phyloP scores from a whole-genome alignment of 1,284 basidiomycete genomes.

The Wallemia ichthyophaga region DNA sequence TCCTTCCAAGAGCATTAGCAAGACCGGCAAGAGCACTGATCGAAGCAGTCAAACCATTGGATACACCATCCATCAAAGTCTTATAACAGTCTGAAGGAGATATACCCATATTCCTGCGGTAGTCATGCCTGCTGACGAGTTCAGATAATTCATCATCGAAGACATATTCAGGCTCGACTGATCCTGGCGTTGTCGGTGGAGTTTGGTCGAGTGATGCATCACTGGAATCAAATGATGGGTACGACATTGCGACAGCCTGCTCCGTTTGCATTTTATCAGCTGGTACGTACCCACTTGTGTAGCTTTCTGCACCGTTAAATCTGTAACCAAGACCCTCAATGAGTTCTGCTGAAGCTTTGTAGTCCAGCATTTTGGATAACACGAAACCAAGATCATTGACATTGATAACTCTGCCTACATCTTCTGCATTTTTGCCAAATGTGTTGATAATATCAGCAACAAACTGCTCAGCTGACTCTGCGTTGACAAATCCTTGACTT shows the following conservation, averaged over 20 bases:
- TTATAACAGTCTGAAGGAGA: conserved; percentile 12
- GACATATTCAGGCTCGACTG: not conserved
- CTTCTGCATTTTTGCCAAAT: not conserved
- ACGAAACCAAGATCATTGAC: not conserved
- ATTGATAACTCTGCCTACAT: not conserved
- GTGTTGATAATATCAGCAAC: not conserved
- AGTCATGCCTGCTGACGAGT: not conserved
- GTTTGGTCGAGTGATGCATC: not conserved
- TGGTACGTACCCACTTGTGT: conserved; percentile 1
- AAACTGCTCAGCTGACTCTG: not conserved
- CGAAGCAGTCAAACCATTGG: conserved; percentile 22
- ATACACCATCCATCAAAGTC: conserved; percentile 17
- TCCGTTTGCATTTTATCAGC: not conserved
- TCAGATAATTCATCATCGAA: conserved; percentile 2
- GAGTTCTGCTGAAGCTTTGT: not conserved
- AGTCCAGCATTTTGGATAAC: not conserved
- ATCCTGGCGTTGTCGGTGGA: not conserved
- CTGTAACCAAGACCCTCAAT: not conserved
- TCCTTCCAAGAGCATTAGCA: conserved; percentile 35
- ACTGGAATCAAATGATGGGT: not conserved
- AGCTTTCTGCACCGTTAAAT: not conserved
- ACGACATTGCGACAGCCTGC: not conserved
- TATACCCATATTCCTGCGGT: conserved; percentile 2
- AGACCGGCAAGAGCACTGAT: conserved; percentile 28
- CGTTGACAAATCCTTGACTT: not conserved